Evolutionary conservation across 2,329 filamentous ascomycete species (phyloP), one percentile per base, ranked within the genome.

Genomic region (Pseudocercospora fijiensis): DNA sequence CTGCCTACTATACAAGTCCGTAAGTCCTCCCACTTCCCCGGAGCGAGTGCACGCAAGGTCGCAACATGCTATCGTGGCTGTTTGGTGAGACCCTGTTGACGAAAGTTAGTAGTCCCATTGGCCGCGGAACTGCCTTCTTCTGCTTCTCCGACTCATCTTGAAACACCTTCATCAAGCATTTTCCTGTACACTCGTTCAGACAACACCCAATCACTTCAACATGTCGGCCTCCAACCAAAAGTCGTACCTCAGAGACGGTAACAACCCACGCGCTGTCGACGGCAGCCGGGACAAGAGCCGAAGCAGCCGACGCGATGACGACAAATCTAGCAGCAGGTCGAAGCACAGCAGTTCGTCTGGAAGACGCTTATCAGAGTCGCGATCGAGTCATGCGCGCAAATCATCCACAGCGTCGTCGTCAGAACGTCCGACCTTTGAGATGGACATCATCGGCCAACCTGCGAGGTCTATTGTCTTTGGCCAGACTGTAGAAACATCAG

Each of bases 381-480:
- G 72, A 18, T 65, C 69, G 18, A 66, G 65, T 58, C 70, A 56
- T 24, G 65, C 70, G 47, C 64, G 67, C 45, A 71, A 70, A 51
- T 63, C 67, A 11, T 71, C 72, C 2, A 62, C 57, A 45, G 47
- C 24, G 58, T 58, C 52, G 57, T 30, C 55, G 37, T 62, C 60
- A 27, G 66, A 71, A 26, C 67, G 65, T 53, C 73, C 72, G 8
- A 63, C 57, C 3, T 74, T 74, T 62, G 71, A 73, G 56, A 67
- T 75, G 37, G 72, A 75, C 59, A 64, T 75, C 62, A 74, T 75
- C 27, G 70, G 68, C 10, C 74, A 74, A 60, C 74, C 74, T 27
- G 63, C 64, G 11, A 51, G 63, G 49, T 61, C 65, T 22, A 66
- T 73, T 18, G 62, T 68, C 16, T 69, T 73, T 16, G 74, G 74